Evolutionary conservation across 2,329 filamentous ascomycete genomes (phyloP).

Genomic region (Fusarium sp.): DNA sequence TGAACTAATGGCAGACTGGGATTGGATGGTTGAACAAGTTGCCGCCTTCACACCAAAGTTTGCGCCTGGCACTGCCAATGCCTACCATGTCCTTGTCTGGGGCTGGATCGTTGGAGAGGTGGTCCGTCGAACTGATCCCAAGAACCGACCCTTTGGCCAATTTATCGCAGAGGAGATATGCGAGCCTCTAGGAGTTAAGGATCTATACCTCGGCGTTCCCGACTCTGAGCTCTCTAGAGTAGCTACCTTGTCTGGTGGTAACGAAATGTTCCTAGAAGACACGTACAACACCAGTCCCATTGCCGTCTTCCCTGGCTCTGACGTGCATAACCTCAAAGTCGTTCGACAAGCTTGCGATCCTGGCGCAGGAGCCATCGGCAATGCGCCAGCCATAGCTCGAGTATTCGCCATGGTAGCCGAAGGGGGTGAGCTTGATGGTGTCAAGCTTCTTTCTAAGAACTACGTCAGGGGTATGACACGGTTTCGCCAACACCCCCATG

Average conservation of each 20-base stretch:
- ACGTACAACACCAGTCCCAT: not conserved
- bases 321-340: constrained; percentile 12
- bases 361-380: constrained; percentile 9
- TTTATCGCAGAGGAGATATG: constrained; percentile 11
- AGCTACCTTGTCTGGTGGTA: not conserved
- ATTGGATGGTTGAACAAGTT: constrained; percentile 10
- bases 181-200: not conserved
- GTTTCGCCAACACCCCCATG: not conserved
- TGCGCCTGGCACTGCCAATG: not conserved
- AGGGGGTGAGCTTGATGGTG: not conserved
- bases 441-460: not conserved
- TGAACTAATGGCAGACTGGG: constrained; percentile 18
- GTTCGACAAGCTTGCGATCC: constrained; percentile 5
- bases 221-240: constrained; percentile 2
- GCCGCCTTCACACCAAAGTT: not conserved
- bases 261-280: not conserved
- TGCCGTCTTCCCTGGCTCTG: not conserved
- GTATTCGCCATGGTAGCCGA: constrained; percentile 14
- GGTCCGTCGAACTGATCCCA: constrained; percentile 4
- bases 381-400: constrained; percentile 4
- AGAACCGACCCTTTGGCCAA: not conserved
- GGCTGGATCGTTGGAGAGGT: constrained; percentile 17
- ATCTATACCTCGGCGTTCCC: constrained; percentile 1
- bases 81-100: constrained; percentile 16
- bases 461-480: not conserved